Evolutionary conservation across 306 rosid species (phyloP).

Genomic region (Oxytropis ochrocephala): DNA sequence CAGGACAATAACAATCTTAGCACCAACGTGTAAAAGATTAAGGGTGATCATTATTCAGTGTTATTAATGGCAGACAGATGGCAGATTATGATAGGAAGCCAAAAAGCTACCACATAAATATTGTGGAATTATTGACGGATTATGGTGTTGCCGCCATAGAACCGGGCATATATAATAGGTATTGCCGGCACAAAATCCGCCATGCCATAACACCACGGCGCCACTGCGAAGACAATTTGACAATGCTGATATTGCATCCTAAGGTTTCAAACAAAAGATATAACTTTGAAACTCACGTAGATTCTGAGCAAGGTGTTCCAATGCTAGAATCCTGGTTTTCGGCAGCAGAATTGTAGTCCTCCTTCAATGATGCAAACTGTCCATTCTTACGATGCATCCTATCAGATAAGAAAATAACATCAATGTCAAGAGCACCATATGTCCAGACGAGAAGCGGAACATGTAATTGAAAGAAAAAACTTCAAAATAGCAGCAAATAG

Average conservation of each 20-base stretch:
- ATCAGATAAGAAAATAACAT: slow-evolving; percentile 17
- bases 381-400: slow-evolving; percentile 89
- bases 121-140: no score
- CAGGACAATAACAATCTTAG: slow-evolving; percentile 2
- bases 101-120: no score
- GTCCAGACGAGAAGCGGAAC: neutral
- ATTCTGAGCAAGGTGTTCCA: slow-evolving; percentile 45
- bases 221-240: no score
- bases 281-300: slow-evolving; percentile 46
- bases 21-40: neutral
- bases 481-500: neutral
- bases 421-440: slow-evolving; percentile 16
- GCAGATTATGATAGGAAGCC: no score
- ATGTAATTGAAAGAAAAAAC: neutral
- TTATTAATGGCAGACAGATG: no score
- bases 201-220: no score
- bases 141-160: no score
- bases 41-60: neutral
- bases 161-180: no score
- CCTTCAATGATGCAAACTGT: slow-evolving; percentile 66
- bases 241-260: neutral
- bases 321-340: slow-evolving; percentile 56
- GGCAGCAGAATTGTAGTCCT: slow-evolving; percentile 28
- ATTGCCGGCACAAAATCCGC: no score
- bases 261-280: slow-evolving; percentile 4